Conservation (phyloP, 2,329 filamentous ascomycete genomes). For the Pezicula radicicola region DNA sequence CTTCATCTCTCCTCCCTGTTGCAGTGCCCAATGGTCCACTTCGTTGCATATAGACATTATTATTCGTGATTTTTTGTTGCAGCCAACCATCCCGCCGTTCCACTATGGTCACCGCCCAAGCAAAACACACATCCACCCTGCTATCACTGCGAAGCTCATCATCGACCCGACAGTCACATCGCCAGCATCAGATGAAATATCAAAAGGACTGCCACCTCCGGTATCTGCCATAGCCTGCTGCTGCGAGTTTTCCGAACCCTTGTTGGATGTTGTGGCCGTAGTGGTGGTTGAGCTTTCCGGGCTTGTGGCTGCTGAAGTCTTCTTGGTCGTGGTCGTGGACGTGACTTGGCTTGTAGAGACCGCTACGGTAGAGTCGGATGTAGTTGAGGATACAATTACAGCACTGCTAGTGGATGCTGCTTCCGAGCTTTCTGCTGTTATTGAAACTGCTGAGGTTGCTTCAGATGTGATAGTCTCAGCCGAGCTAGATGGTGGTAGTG, state of each 20-base stretch:
- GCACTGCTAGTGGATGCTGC: not conserved
- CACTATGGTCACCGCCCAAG: not conserved
- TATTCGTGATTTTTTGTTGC: not conserved
- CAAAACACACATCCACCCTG: not conserved
- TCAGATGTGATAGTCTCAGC: not conserved
- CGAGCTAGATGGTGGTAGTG: not conserved
- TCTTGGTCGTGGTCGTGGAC: not conserved
- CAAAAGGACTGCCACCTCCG: slow-evolving; percentile 10
- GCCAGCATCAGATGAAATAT: slow-evolving; percentile 3
- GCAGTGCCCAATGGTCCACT: too few species aligned
- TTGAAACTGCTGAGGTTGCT: slow-evolving; percentile 2
- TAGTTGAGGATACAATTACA: not conserved
- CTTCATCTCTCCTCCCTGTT: too few species aligned
- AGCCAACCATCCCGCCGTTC: not conserved
- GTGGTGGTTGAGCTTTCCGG: not conserved
- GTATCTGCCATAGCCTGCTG: not conserved
- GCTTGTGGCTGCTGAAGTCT: not conserved
- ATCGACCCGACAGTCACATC: not conserved
- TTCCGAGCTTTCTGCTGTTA: not conserved
- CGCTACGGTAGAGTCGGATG: not conserved
- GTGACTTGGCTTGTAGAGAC: not conserved
- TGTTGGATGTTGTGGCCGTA: not conserved
- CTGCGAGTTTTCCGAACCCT: not conserved
- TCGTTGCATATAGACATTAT: not conserved
- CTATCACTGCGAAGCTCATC: not conserved